Conservation (phyloP, 768 basidiomycete species). For the Porphyrellus cyaneotinctus region DNA sequence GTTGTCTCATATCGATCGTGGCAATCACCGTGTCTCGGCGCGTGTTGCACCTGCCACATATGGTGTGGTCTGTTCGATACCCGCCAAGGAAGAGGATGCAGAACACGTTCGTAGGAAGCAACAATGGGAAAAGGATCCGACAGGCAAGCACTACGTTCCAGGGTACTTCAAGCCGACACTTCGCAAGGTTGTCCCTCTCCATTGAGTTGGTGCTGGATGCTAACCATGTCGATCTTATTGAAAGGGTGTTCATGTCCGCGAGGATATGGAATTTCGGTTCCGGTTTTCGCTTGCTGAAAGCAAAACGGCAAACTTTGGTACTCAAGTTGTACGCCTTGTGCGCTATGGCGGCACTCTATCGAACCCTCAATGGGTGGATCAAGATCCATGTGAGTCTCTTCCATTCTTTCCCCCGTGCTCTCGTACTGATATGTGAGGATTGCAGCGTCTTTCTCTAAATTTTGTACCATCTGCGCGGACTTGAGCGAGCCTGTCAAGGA, state of each 20-base stretch:
- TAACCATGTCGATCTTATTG: neutral
- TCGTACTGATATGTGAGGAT: neutral
- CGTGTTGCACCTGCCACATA: too few relatives aligned
- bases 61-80: too few relatives aligned
- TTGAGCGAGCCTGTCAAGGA: neutral
- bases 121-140: constrained; percentile 9
- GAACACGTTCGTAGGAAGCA: too few relatives aligned
- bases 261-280: too few relatives aligned
- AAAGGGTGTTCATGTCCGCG: too few relatives aligned
- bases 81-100: too few relatives aligned
- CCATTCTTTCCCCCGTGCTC: neutral
- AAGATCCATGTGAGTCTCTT: neutral
- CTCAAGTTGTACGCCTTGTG: neutral
- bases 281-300: too few relatives aligned
- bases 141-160: constrained; percentile 8
- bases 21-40: neutral
- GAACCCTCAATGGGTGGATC: neutral
- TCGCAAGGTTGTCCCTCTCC: neutral
- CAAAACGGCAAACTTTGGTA: neutral
- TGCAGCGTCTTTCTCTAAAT: neutral
- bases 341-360: neutral
- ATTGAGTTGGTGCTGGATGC: neutral
- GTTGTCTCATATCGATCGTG: neutral
- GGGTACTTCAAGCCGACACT: constrained; percentile 12
- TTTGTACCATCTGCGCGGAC: neutral